Conservation (phyloP, 2,329 filamentous ascomycete genomes). For the Elsinoe perseae region DNA sequence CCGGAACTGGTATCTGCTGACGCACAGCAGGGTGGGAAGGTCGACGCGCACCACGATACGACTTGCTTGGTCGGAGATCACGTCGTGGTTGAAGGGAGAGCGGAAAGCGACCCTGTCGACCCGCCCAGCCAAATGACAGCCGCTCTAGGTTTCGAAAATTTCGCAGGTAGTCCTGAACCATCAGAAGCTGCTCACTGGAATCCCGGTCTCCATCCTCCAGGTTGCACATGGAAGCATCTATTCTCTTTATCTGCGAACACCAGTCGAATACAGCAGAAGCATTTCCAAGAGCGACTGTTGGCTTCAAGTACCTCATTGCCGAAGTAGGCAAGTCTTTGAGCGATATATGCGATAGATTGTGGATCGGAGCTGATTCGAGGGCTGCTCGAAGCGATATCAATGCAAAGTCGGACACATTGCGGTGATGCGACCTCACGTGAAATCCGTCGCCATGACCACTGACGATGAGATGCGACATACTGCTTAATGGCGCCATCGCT, state of each 20-base stretch:
- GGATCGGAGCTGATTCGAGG: slow-evolving; percentile 63
- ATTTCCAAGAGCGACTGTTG: slow-evolving; percentile 64
- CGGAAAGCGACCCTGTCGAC: slow-evolving; percentile 6
- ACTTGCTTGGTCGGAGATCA: neutral
- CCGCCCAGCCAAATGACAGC: slow-evolving; percentile 64
- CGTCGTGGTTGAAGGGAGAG: neutral
- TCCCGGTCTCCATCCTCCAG: slow-evolving; percentile 62
- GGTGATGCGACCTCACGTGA: slow-evolving; percentile 61
- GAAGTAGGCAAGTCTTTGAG: slow-evolving; percentile 66
- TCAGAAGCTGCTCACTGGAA: slow-evolving; percentile 56
- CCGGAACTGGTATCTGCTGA: slow-evolving; percentile 26
- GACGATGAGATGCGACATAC: slow-evolving; percentile 66
- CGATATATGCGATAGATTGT: slow-evolving; percentile 60
- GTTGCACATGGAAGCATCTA: slow-evolving; percentile 63
- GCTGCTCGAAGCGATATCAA: slow-evolving; percentile 81
- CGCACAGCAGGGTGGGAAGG: slow-evolving; percentile 11
- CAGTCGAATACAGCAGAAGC: slow-evolving; percentile 62
- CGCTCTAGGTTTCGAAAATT: slow-evolving; percentile 60
- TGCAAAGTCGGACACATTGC: slow-evolving; percentile 71
- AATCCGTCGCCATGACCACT: slow-evolving; percentile 64
- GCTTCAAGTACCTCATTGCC: slow-evolving; percentile 69
- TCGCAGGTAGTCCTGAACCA: slow-evolving; percentile 73
- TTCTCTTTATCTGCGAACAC: slow-evolving; percentile 58
- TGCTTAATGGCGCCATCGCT: slow-evolving; percentile 60
- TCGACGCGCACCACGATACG: neutral